A percentile compares a stretch with the other conserved stretches of the same genome.
These are phyloP conservation scores for Coniella lustricola DNA, from an alignment of 2,329 filamentous ascomycete genomes.

Conservation along the genomic window DNA sequence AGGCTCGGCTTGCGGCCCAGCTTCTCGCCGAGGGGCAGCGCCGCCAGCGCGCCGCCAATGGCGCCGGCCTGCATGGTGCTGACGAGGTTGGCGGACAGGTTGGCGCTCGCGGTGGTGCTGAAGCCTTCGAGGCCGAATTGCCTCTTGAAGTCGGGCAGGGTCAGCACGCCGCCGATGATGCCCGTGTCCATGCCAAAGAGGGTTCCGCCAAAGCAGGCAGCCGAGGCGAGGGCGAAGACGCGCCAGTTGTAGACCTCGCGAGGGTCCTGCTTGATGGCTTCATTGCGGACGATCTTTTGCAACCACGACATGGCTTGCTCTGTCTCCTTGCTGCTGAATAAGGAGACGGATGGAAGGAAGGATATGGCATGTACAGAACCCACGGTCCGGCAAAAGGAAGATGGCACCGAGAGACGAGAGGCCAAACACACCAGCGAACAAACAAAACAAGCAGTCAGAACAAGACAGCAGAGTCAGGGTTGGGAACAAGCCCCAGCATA, in stretches of 20 bases:
- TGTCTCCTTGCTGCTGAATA: neutral
- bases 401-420: neutral
- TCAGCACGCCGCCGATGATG: conserved; percentile 15
- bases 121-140: conserved; percentile 44
- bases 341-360: neutral
- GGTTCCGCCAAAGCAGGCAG: conserved; percentile 30
- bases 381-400: neutral
- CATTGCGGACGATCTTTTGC: conserved; percentile 42
- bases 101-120: conserved; percentile 37
- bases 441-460: neutral
- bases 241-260: conserved; percentile 65
- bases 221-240: conserved; percentile 57
- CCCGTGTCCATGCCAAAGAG: conserved; percentile 17
- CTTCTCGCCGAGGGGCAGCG: conserved; percentile 43
- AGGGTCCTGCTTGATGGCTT: conserved; percentile 61
- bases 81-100: conserved; percentile 59
- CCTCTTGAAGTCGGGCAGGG: conserved; percentile 8
- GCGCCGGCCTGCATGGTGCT: conserved; percentile 43
- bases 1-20: conserved; percentile 49
- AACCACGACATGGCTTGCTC: conserved; percentile 22
- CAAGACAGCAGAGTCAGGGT: no score
- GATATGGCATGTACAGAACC: neutral
- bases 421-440: neutral
- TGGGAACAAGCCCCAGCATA: no score
- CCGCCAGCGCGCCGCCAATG: conserved; percentile 34